Base-by-base conservation (phyloP, 441 rosid species). In the Biscutella auriculata region DNA sequence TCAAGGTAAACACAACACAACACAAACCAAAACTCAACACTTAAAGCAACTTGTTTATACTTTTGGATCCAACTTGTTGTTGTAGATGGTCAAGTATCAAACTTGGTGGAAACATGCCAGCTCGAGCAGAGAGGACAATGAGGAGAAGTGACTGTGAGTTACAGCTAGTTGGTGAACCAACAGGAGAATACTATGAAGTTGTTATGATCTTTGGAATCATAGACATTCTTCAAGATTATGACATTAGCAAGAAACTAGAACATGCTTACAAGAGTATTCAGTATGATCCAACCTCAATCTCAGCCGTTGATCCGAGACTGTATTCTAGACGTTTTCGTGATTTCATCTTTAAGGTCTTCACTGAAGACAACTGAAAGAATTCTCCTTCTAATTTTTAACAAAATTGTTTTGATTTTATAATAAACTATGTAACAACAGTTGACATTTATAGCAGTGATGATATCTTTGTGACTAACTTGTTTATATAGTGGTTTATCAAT, bases 231-330 rank as follows among this genome's bases (percentile, higher is more conserved):
- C 23, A 19, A 19, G 23, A 19, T 4, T 19, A 19, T 19, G 23
- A 19, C 23, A 19, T 19, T 77, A 81, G 79, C 74, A 82, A 82
- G 69, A 82, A 79, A 66, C 73, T 77, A 9, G 87, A 82, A 66
- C 84, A 82, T 16, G 82, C 81, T 0, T 79, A 77, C 49, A 82
- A 82, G 60, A 75, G 84, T 13, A 65, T 82, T 53, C 87, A 82
- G 3, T 77, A 77, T 43, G 84, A 82, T 52, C 81, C 82, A 8
- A 71, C 72, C 25, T 82, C 84, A 1, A 82, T 82, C 12, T 82
- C 84, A 9, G 87, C 84, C 1, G 84, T 79, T 44, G 87, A 82
- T 66, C 84, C 87, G 1, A 77, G 65, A 64, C 87, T 69, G 49
- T 79, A 79, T 43, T 79, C 87, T 0, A 82, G 71, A 55, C 77